Base-by-base conservation (phyloP, 306 rosid genomes). In the Inga leiocalycina region DNA sequence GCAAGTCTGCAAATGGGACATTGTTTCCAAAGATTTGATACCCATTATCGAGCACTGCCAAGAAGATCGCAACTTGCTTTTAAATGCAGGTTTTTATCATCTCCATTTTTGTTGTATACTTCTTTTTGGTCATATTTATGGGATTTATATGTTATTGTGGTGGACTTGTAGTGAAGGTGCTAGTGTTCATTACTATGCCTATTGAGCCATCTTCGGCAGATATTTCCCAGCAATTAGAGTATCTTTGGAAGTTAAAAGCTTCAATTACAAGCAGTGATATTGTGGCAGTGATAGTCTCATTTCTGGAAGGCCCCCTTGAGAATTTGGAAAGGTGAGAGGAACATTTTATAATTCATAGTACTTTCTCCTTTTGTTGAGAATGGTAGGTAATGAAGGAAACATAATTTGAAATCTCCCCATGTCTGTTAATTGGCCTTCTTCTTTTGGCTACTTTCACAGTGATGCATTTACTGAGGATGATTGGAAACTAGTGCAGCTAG, bases 151-250 rank as follows among this genome's bases (percentile, higher is more conserved):
- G 10, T 34, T 3, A 64, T 45, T 39, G 73, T 57, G 57, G 65
- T 72, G 73, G 71, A 45, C 39, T 72, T 80, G 76, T 87, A 93
- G 99, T 96, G 85, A 96, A 96, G 88, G 92, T 96, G 76, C 54
- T 96, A 91, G 99, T 93, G 86, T 96, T 96, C 83, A 89, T 93
- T 71, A 92, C 98, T 0, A 96, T 96, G 99, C 99, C 99, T 0
- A 71, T 93, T 27, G 99, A 96, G 79, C 89, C 94, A 27, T 82
- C 93, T 11, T 96, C 98, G 9, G 89, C 84, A 5, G 94, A 93
- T 75, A 83, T 90, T 70, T 54, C 93, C 32, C 97, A 92, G 68
- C 99, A 96, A 83, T 78, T 91, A 75, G 99, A 96, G 81, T 92
- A 89, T 90, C 76, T 96, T 7, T 93, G 99, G 99, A 90, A 84